Evolutionary conservation across 345 rosid genomes (phyloP), one percentile per base, ranked within the genome.

Genomic region (Laguncularia racemosa): DNA sequence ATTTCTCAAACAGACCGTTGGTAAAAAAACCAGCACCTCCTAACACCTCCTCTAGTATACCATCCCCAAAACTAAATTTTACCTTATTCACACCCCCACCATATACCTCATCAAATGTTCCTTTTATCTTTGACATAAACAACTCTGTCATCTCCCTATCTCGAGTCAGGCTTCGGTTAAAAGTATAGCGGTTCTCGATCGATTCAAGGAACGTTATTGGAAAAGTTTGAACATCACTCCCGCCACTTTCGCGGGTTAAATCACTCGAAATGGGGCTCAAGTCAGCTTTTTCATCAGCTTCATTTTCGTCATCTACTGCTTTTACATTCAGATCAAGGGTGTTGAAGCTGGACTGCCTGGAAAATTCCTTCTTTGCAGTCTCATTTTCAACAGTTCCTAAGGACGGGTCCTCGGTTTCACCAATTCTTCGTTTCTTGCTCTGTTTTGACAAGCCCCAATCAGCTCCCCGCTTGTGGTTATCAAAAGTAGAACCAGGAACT

Each of bases 231-330:
- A 33, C 53, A 50, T 81, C 74, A 3, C 54, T 60, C 12, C 54
- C 62, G 10, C 71, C 44, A 14, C 72, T 81, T 44, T 86, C 91
- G 14, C 78, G 72, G 6, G 89, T 86, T 54, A 86, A 48, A 48
- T 83, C 89, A 64, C 93, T 91, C 13, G 93, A 76, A 40, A 76
- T 78, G 28, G 91, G 91, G 68, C 89, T 81, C 12, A 79, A 50
- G 33, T 81, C 75, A 2, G 46, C 50, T 64, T 59, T 65, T 45
- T 54, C 78, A 10, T 69, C 77, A 9, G 63, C 61, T 53, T 73
- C 83, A 0, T 66, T 63, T 1, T 74, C 81, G 4, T 63, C 71
- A 4, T 20, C 77, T 1, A 71, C 72, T 4, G 83, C 82, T 58
- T 64, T 78, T 65, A 80, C 67, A 78, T 91, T 91, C 6, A 91